Evolutionary conservation across 2,329 filamentous ascomycete species (phyloP).

Genomic region (Ustulina deusta): DNA sequence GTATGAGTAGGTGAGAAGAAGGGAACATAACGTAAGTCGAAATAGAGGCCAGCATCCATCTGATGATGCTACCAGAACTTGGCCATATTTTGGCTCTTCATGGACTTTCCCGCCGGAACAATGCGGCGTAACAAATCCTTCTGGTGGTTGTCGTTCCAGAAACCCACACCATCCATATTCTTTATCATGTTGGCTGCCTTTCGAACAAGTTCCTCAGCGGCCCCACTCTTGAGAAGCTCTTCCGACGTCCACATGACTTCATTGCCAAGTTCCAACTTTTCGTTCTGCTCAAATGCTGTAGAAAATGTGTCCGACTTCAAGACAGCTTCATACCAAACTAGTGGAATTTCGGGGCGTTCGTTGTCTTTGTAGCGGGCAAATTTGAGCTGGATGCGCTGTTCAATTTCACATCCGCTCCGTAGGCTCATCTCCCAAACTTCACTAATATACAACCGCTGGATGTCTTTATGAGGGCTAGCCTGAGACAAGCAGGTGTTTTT

Average conservation of each 20-base stretch:
- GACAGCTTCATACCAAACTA: conserved; percentile 46
- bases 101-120: conserved; percentile 25
- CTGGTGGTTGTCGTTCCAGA: conserved; percentile 47
- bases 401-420: background rate
- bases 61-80: conserved; percentile 30
- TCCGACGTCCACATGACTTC: conserved; percentile 44
- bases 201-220: conserved; percentile 43
- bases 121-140: conserved; percentile 23
- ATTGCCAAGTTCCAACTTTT: conserved; percentile 44
- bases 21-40: background rate
- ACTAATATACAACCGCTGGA: conserved; percentile 43
- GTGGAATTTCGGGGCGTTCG: conserved; percentile 28
- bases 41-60: background rate
- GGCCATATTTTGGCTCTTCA: background rate
- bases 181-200: conserved; percentile 44
- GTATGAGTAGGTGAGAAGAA: background rate
- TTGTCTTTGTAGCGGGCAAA: conserved; percentile 27
- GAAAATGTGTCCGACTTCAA: conserved; percentile 43
- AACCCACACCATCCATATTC: conserved; percentile 49
- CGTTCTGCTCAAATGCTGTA: conserved; percentile 46
- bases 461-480: background rate
- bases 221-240: conserved; percentile 40
- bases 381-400: conserved; percentile 22
- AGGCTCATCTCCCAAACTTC: conserved; percentile 48
- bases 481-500: background rate